Percentiles rank a stretch among this genome's conserved stretches.
These are phyloP conservation scores for Aureobasidium sp. DNA, from an alignment of 2,329 filamentous ascomycete genomes.

Conservation along the genomic window DNA sequence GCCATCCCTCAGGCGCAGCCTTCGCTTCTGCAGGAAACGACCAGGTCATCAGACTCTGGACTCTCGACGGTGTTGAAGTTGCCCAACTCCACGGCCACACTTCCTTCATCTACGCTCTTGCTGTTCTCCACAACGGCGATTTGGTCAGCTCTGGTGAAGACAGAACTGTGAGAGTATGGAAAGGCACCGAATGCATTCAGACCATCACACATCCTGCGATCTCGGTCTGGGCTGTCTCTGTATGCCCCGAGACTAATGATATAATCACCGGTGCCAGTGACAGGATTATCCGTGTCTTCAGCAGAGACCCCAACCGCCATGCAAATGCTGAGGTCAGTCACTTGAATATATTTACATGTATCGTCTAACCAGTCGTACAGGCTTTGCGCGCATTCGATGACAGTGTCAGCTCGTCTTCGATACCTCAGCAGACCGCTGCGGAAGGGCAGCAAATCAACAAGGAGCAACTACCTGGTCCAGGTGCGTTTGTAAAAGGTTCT, in stretches of 20 bases:
- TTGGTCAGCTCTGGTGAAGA: constrained; percentile 90
- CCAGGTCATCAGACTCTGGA: constrained; percentile 81
- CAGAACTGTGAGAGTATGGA: constrained; percentile 87
- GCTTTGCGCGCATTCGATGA: constrained; percentile 52
- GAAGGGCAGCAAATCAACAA: constrained; percentile 65
- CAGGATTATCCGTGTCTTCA: constrained; percentile 77
- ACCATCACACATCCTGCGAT: constrained; percentile 96
- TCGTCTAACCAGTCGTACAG: background rate
- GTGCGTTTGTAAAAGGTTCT: constrained; percentile 20
- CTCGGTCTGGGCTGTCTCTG: constrained; percentile 91
- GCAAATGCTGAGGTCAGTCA: constrained; percentile 52
- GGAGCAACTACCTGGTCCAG: constrained; percentile 76
- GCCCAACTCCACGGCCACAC: constrained; percentile 81
- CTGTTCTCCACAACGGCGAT: constrained; percentile 72
- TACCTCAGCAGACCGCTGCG: constrained; percentile 77
- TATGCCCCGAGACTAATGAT: constrained; percentile 73
- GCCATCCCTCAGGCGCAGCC: constrained; percentile 76
- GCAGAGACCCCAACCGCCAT: constrained; percentile 59
- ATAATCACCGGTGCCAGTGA: constrained; percentile 94
- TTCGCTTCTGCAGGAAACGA: constrained; percentile 95
- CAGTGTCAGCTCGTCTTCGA: constrained; percentile 72
- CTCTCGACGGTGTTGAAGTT: constrained; percentile 66
- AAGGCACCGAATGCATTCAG: constrained; percentile 73
- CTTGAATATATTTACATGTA: background rate
- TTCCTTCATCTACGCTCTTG: constrained; percentile 86